Evolutionary conservation across 2,329 filamentous ascomycete species (phyloP), one percentile per base, ranked within the genome.

Genomic region (Grosmannia huntii): DNA sequence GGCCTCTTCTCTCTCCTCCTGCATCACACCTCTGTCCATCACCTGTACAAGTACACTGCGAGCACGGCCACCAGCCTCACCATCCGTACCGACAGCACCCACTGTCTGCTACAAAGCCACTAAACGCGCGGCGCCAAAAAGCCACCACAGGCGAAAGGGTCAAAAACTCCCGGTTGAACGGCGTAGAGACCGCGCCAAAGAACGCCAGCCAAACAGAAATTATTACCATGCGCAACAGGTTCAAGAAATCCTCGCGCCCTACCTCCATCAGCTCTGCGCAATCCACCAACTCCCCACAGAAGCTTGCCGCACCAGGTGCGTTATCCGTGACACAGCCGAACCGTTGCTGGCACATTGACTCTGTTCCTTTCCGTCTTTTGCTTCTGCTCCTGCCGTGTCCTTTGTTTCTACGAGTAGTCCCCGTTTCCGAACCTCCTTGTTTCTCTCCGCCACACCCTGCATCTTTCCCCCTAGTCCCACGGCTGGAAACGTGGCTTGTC

Each of bases 191-290:
- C 25, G 25, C 48, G 49, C 49, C 49, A 50, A 46, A 21, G 41
- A 46, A 33, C 31, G 31, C 31, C 31, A 33, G 31, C 31, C 38
- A 25, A 23, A 16, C 11, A 25, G 46, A 27, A 50, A 28, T 19
- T 23, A 49, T 49, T 50, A 51, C 38, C 53, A 63, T 63, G 62
- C 62, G 62, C 55, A 60, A 61, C 57, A 25, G 60, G 21, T 50
- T 62, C 10, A 51, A 36, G 19, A 63, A 60, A 53, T 61, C 60
- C 5, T 56, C 53, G 19, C 59, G 56, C 38, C 51, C 56, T 23
- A 31, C 55, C 33, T 61, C 59, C 14, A 54, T 59, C 58, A 60
- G 56, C n/a, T 63, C 62, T 23, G 59, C 54, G 46, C 61, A 57
- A 38, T 59, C 41, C 49, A 55, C 21, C 41, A 41, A 19, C 23